These are phyloP conservation scores for Blattamonas nauphoetae DNA, from an alignment of 78 protist species.

Conservation along the genomic window DNA sequence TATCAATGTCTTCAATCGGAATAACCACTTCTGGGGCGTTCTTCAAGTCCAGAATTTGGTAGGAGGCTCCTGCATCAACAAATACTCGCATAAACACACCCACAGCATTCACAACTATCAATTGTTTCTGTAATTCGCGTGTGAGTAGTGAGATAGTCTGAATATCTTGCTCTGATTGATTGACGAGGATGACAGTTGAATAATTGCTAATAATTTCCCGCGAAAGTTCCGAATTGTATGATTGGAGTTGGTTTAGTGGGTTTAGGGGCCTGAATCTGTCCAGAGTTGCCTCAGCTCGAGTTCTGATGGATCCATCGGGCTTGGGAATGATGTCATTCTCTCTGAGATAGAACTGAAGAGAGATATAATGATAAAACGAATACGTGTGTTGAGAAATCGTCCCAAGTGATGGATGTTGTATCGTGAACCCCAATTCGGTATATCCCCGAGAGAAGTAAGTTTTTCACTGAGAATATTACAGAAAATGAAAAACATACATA, in stretches of 20 bases:
- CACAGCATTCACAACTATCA: constrained; percentile 36
- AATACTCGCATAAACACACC: constrained; percentile 74
- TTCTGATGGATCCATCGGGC: too few species aligned
- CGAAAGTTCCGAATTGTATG: constrained; percentile 39
- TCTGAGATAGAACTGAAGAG: constrained; percentile 77
- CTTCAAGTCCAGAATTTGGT: constrained; percentile 58
- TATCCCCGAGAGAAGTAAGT: constrained; percentile 90
- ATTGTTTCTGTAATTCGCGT: constrained; percentile 26
- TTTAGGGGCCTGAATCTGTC: constrained; percentile 71
- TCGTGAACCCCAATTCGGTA: constrained; percentile 78
- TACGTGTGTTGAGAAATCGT: constrained; percentile 1
- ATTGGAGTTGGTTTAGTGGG: constrained; percentile 45
- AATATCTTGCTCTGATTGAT: constrained; percentile 14
- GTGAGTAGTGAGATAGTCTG: constrained; percentile 46
- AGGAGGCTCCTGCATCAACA: constrained; percentile 69
- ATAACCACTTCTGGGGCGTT: constrained; percentile 58
- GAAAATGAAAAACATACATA: constrained; percentile 18
- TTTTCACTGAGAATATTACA: constrained; percentile 54
- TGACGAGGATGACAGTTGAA: constrained; percentile 40
- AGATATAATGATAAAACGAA: too few species aligned
- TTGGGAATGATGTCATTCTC: constrained; percentile 74
- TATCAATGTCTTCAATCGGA: constrained; percentile 45
- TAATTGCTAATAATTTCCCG: constrained; percentile 9
- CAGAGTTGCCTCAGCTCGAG: constrained; percentile 40
- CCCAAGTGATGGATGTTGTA: not conserved